A percentile compares a stretch with the other conserved stretches of the same genome.
These are phyloP conservation scores for Ascochyta clinopodiicola DNA, from an alignment of 2,329 filamentous ascomycete species.

Conservation along the genomic window DNA sequence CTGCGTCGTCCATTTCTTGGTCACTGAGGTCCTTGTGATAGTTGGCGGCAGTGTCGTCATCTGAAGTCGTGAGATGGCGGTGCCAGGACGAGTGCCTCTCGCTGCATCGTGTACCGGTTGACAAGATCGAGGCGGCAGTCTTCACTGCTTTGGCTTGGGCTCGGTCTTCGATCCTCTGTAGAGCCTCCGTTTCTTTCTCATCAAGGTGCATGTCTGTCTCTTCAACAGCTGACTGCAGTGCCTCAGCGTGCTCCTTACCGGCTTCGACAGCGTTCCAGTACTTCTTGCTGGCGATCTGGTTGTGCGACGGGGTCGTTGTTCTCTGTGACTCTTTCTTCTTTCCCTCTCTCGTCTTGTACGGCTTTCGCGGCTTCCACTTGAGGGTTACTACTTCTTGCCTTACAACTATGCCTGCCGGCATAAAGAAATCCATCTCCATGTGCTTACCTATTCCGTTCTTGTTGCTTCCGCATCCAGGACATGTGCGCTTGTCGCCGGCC, in stretches of 20 bases:
- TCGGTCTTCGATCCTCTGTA: neutral
- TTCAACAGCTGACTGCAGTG: slow-evolving; percentile 24
- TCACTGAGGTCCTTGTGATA: neutral
- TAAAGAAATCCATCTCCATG: slow-evolving; percentile 35
- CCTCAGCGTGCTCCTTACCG: slow-evolving; percentile 16
- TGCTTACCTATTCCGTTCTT: slow-evolving; percentile 18
- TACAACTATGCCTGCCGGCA: slow-evolving; percentile 24
- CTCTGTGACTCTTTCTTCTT: neutral
- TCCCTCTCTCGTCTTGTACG: slow-evolving; percentile 21
- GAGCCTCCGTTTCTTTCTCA: slow-evolving; percentile 15
- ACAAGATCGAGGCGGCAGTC: neutral
- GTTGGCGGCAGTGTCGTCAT: neutral
- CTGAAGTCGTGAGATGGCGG: neutral
- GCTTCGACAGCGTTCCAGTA: slow-evolving; percentile 27
- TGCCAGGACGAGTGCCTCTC: neutral
- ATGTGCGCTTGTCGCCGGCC: slow-evolving; percentile 31
- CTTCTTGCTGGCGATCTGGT: slow-evolving; percentile 29
- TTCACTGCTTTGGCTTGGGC: neutral
- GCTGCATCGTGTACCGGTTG: neutral
- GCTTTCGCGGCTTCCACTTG: slow-evolving; percentile 27
- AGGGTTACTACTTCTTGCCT: slow-evolving; percentile 26
- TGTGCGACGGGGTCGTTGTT: slow-evolving; percentile 19
- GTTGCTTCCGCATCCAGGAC: slow-evolving; percentile 33
- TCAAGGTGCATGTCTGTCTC: slow-evolving; percentile 28
- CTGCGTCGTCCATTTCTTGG: neutral